Evolutionary conservation across 345 rosid species (phyloP).

Genomic region (Syzygium aromaticum): DNA sequence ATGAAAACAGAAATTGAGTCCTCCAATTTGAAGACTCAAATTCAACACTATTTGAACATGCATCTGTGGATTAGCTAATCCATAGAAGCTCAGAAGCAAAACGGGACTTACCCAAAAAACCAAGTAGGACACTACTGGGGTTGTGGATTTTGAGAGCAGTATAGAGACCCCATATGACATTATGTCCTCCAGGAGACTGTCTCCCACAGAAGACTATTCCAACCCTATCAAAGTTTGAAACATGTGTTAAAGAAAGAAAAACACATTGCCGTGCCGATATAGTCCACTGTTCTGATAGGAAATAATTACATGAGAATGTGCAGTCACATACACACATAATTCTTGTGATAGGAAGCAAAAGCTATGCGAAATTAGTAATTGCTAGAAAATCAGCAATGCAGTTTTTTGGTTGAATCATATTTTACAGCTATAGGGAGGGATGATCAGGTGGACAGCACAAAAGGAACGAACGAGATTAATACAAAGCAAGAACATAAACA

Average conservation of each 20-base stretch:
- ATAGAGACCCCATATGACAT: slow-evolving; percentile 90
- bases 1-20: neutral
- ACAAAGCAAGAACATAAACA: neutral
- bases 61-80: neutral
- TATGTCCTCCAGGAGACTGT: slow-evolving; percentile 99
- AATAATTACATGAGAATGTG: neutral
- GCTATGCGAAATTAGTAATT: neutral
- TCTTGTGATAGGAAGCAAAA: neutral
- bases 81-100: neutral
- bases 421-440: neutral
- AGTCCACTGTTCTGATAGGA: neutral
- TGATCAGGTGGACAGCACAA: neutral
- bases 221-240: slow-evolving; percentile 40
- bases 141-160: slow-evolving; percentile 83
- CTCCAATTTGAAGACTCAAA: neutral
- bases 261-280: neutral
- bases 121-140: slow-evolving; percentile 56
- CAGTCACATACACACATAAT: neutral
- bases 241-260: neutral
- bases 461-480: neutral
- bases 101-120: slow-evolving; percentile 65
- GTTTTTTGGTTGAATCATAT: neutral
- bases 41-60: neutral
- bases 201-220: slow-evolving; percentile 95
- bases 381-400: neutral